phyloP scores from a whole-genome alignment of 768 basidiomycete genomes.

The Cystobasidium tubakii region DNA sequence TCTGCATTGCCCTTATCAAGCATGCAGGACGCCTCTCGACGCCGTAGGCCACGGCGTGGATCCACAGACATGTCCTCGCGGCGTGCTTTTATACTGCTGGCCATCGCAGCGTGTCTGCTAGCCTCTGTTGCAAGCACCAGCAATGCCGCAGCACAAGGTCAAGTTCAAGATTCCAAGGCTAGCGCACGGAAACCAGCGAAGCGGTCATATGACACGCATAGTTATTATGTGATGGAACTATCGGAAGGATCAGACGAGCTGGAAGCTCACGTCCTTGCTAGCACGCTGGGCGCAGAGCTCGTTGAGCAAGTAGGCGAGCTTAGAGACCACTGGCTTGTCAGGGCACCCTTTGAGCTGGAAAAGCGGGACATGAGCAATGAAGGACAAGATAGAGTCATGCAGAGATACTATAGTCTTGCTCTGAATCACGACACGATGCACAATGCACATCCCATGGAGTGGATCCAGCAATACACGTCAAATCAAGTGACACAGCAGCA shows the following conservation, averaged over 20 bases:
- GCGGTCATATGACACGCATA: slow-evolving; percentile 53
- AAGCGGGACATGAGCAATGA: slow-evolving; percentile 50
- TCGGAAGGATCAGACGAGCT: neutral
- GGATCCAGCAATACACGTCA: slow-evolving; percentile 5
- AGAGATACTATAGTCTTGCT: slow-evolving; percentile 5
- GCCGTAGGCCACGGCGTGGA: neutral
- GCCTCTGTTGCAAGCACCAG: neutral
- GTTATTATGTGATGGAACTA: slow-evolving; percentile 63
- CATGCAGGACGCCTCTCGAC: neutral
- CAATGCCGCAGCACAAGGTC: neutral
- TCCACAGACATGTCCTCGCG: neutral
- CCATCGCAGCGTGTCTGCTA: slow-evolving; percentile 6
- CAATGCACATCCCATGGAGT: slow-evolving; percentile 1
- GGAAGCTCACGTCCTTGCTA: slow-evolving; percentile 55
- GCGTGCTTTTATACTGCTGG: slow-evolving; percentile 10
- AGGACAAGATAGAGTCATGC: slow-evolving; percentile 50
- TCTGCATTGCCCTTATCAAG: neutral
- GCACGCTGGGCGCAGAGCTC: slow-evolving; percentile 67
- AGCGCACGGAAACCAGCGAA: slow-evolving; percentile 37
- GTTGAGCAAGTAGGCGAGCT: slow-evolving; percentile 85
- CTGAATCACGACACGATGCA: neutral
- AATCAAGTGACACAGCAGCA: slow-evolving; percentile 3
- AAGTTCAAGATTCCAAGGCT: neutral
- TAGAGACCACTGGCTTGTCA: slow-evolving; percentile 72
- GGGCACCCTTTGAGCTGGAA: slow-evolving; percentile 51